Evolutionary conservation across 371 early-diverging fungal genomes (phyloP).

Genomic region (Ecytonucleospora hepatopenaei): DNA sequence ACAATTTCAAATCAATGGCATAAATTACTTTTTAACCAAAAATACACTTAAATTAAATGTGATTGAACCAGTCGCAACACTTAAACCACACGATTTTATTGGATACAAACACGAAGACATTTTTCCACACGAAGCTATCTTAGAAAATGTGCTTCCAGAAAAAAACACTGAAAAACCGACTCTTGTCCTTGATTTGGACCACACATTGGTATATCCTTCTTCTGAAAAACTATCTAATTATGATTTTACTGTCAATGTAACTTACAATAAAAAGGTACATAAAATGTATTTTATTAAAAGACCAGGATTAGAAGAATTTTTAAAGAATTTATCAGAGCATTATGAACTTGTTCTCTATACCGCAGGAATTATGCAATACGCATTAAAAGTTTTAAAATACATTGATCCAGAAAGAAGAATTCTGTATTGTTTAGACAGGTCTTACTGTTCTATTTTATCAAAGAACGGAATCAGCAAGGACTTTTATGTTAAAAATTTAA

Average conservation of each 20-base stretch:
- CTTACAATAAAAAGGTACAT: slow-evolving; percentile 8
- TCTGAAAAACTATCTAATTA: slow-evolving; percentile 31
- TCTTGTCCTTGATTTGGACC: slow-evolving; percentile 81
- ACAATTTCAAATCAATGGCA: neutral
- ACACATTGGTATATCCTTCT: slow-evolving; percentile 78
- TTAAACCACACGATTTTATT: neutral
- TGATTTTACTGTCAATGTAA: slow-evolving; percentile 36
- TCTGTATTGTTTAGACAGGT: slow-evolving; percentile 75
- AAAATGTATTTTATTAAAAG: slow-evolving; percentile 29
- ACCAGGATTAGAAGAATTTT: slow-evolving; percentile 47
- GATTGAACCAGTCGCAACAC: neutral
- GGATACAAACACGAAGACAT: neutral
- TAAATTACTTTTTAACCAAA: neutral
- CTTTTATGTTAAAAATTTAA: slow-evolving; percentile 74
- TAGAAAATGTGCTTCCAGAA: neutral
- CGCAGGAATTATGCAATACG: slow-evolving; percentile 67
- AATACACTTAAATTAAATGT: neutral
- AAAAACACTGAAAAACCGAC: slow-evolving; percentile 51
- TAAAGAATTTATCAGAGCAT: slow-evolving; percentile 61
- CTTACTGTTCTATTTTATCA: slow-evolving; percentile 76
- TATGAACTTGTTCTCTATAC: slow-evolving; percentile 87
- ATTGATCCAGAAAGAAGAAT: slow-evolving; percentile 71
- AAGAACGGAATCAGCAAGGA: slow-evolving; percentile 59
- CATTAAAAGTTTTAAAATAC: slow-evolving; percentile 80
- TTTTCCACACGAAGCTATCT: neutral